These are phyloP conservation scores for Calocybe gambosa DNA, from an alignment of 1,284 basidiomycete species.

Conservation along the genomic window DNA sequence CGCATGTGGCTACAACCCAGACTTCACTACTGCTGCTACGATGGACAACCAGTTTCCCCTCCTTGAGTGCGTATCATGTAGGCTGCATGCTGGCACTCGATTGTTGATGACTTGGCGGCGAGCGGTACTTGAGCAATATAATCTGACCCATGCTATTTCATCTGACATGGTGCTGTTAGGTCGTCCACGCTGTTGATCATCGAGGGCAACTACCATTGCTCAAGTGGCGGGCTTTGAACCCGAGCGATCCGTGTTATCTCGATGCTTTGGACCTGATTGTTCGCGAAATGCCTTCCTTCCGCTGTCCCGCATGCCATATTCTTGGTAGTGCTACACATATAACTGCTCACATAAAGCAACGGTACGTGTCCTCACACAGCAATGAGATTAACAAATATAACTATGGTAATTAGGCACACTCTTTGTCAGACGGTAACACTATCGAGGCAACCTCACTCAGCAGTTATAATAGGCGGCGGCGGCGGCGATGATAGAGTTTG, in stretches of 20 bases:
- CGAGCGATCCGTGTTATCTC: constrained; percentile 12
- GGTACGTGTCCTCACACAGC: constrained; percentile 7
- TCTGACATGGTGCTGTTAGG: constrained; percentile 10
- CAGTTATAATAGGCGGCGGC: constrained; percentile 14
- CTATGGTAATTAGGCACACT: constrained; percentile 10
- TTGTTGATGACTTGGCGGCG: constrained; percentile 20
- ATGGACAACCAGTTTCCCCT: constrained; percentile 19
- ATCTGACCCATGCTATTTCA: background rate
- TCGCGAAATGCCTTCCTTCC: constrained; percentile 12
- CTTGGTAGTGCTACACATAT: constrained; percentile 14
- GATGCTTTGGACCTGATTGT: constrained; percentile 12
- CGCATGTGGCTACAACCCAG: constrained; percentile 19
- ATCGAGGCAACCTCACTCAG: constrained; percentile 13
- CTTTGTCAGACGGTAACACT: constrained; percentile 15
- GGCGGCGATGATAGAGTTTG: background rate
- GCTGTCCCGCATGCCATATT: constrained; percentile 16
- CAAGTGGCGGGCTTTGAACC: constrained; percentile 12
- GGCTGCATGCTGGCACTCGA: constrained; percentile 6
- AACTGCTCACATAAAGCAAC: constrained; percentile 14
- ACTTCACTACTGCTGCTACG: constrained; percentile 17
- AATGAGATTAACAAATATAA: background rate
- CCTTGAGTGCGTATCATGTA: constrained; percentile 17
- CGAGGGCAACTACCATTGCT: constrained; percentile 4
- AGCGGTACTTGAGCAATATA: constrained; percentile 12
- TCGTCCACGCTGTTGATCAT: constrained; percentile 17